Conservation (phyloP, 2,329 filamentous ascomycete genomes). For the Ophiosphaerella korrae region DNA sequence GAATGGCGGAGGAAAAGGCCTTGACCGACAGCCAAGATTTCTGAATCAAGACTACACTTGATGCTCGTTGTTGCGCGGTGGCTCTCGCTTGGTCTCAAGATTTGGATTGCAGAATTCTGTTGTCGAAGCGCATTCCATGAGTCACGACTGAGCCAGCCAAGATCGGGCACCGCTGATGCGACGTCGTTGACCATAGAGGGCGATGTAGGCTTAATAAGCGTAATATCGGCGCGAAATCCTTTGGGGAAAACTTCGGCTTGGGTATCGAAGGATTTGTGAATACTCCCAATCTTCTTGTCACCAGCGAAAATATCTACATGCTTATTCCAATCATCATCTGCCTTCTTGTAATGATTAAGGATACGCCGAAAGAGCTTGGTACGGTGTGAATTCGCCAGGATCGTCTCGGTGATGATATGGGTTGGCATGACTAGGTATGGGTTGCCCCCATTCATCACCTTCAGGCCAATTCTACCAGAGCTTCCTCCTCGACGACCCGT, state of each 20-base stretch:
- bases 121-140: slow-evolving; percentile 19
- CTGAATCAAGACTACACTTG: slow-evolving; percentile 11
- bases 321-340: slow-evolving; percentile 24
- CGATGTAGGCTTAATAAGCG: slow-evolving; percentile 14
- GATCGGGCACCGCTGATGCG: slow-evolving; percentile 8
- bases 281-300: slow-evolving; percentile 20
- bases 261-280: slow-evolving; percentile 21
- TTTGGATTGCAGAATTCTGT: slow-evolving; percentile 12
- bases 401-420: slow-evolving; percentile 28
- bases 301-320: slow-evolving; percentile 25
- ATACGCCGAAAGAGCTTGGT: slow-evolving; percentile 8
- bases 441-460: slow-evolving; percentile 9
- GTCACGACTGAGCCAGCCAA: slow-evolving; percentile 20
- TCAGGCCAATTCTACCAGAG: slow-evolving; percentile 21
- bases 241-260: slow-evolving; percentile 20
- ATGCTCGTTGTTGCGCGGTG: slow-evolving; percentile 14
- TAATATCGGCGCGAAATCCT: slow-evolving; percentile 24
- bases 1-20: slow-evolving; percentile 25
- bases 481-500: slow-evolving; percentile 14
- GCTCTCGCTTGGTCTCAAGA: slow-evolving; percentile 17
- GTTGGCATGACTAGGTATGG: slow-evolving; percentile 25
- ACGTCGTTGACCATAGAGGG: slow-evolving; percentile 7
- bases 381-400: slow-evolving; percentile 16
- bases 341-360: slow-evolving; percentile 9
- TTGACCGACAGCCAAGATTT: slow-evolving; percentile 23